These are phyloP conservation scores for Rostrohypoxylon terebratum DNA, from an alignment of 495 filamentous ascomycete species.

Conservation along the genomic window DNA sequence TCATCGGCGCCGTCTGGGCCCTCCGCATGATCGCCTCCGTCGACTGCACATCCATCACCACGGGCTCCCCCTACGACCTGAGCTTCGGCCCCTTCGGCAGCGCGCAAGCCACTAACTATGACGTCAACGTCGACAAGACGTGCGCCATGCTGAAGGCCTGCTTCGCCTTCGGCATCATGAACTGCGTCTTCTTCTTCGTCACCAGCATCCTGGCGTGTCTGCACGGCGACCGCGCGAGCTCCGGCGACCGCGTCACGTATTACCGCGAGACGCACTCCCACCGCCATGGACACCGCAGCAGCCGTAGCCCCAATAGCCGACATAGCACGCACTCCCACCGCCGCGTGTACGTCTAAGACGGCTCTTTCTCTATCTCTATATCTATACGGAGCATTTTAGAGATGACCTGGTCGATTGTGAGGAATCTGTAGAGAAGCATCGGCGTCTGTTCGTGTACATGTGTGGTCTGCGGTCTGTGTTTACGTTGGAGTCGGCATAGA, in stretches of 20 bases:
- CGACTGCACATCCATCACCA: slow-evolving; percentile 71
- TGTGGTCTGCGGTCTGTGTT: background rate
- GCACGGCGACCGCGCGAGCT: slow-evolving; percentile 58
- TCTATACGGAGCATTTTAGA: background rate
- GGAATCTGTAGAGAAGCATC: background rate
- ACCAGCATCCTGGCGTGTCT: slow-evolving; percentile 73
- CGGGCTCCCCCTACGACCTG: slow-evolving; percentile 60
- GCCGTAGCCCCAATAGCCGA: slow-evolving; percentile 52
- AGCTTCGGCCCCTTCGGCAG: slow-evolving; percentile 71
- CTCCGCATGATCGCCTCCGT: slow-evolving; percentile 74
- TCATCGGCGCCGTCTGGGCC: slow-evolving; percentile 83
- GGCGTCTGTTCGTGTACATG: background rate
- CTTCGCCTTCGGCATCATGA: slow-evolving; percentile 91
- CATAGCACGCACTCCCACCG: slow-evolving; percentile 53
- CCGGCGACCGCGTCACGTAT: slow-evolving; percentile 57
- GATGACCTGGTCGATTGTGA: background rate
- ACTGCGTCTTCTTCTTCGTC: slow-evolving; percentile 82
- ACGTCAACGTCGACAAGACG: slow-evolving; percentile 72
- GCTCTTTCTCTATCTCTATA: background rate
- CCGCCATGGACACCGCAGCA: slow-evolving; percentile 58
- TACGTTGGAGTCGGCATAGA: background rate
- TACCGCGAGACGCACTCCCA: slow-evolving; percentile 59
- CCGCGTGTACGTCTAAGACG: slow-evolving; percentile 45
- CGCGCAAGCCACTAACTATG: slow-evolving; percentile 55
- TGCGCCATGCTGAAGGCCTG: slow-evolving; percentile 90